phyloP scores from a whole-genome alignment of 1,284 basidiomycete species.

The Sanguinoderma infundibulare region DNA sequence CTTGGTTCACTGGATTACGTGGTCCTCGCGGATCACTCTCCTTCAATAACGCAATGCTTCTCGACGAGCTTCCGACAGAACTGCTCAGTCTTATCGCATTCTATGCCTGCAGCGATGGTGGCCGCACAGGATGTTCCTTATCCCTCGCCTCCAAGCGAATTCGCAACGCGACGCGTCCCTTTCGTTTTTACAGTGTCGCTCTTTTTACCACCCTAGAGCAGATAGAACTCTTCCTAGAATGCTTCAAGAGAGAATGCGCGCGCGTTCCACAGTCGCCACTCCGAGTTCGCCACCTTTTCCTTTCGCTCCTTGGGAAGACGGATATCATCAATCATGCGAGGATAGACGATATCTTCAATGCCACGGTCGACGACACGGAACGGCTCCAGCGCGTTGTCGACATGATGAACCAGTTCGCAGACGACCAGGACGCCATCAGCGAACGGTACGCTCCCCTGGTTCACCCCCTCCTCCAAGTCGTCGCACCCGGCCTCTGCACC shows the following conservation, averaged over 20 bases:
- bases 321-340: not conserved
- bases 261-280: constrained; percentile 1
- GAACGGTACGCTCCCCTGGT: constrained; percentile 18
- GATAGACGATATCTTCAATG: not conserved
- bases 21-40: no score
- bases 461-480: constrained; percentile 11
- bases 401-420: not conserved
- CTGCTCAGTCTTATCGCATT: constrained; percentile 18
- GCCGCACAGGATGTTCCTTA: constrained; percentile 17
- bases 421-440: constrained; percentile 14
- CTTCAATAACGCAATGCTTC: not conserved
- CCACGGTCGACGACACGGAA: not conserved
- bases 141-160: constrained; percentile 19
- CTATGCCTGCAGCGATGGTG: constrained; percentile 23
- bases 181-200: constrained; percentile 19
- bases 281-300: constrained; percentile 13
- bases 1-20: no score
- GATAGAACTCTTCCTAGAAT: constrained; percentile 13
- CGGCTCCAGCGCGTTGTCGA: not conserved
- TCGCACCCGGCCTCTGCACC: constrained; percentile 16
- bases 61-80: constrained; percentile 1
- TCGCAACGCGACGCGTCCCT: constrained; percentile 10
- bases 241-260: constrained; percentile 11
- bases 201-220: constrained; percentile 10
- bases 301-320: constrained; percentile 11